A percentile compares a stretch with the other conserved stretches of the same genome.
phyloP scores from a whole-genome alignment of 345 rosid genomes.

The Mercurialis annua region DNA sequence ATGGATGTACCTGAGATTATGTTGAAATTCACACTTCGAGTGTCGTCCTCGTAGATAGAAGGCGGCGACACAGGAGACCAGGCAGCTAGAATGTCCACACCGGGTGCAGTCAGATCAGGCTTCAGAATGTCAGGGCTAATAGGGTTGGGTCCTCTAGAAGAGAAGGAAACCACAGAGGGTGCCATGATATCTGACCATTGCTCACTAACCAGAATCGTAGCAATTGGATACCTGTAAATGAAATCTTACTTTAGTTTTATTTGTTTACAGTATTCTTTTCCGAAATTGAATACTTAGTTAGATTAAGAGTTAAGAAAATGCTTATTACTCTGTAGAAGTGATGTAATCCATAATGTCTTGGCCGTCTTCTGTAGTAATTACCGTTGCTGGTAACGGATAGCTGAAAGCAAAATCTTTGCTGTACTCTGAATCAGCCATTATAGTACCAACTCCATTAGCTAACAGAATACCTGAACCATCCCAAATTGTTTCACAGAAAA shows the following conservation, averaged over 20 bases:
- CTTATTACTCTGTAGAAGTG: conserved; percentile 21
- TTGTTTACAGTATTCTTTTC: no score
- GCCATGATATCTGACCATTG: conserved; percentile 19
- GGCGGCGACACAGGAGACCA: conserved; percentile 28
- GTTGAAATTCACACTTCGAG: conserved; percentile 21
- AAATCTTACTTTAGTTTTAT: background rate
- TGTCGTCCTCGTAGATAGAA: background rate
- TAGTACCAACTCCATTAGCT: conserved; percentile 28
- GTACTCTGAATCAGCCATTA: conserved; percentile 17
- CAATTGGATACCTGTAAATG: conserved; percentile 22
- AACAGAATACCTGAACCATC: conserved; percentile 19
- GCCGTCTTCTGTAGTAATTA: conserved; percentile 25
- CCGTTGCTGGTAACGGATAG: conserved; percentile 33
- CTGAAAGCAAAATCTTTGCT: conserved; percentile 27
- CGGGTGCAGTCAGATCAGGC: conserved; percentile 36
- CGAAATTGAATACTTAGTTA: no score
- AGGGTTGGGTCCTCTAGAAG: conserved; percentile 25
- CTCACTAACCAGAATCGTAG: conserved; percentile 21
- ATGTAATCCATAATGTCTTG: conserved; percentile 14
- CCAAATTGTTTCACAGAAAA: conserved; percentile 19
- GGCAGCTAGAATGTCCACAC: conserved; percentile 33
- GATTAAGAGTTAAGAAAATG: no score
- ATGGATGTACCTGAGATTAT: conserved; percentile 32
- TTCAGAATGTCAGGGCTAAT: conserved; percentile 29
- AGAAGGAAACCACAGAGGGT: conserved; percentile 24